These are phyloP conservation scores for Pleurotus giganteus DNA, from an alignment of 768 basidiomycete species.

Conservation along the genomic window DNA sequence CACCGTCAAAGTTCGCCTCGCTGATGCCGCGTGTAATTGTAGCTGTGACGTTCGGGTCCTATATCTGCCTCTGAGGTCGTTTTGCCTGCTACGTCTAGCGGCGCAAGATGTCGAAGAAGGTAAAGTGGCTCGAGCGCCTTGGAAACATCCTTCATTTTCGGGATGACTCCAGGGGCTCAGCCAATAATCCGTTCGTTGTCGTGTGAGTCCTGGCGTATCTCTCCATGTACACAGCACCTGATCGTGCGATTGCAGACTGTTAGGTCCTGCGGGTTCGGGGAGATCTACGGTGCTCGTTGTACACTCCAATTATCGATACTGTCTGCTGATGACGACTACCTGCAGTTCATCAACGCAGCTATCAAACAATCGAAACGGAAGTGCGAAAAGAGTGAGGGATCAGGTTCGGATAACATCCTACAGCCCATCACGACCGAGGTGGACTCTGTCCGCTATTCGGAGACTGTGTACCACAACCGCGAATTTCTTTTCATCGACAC, in stretches of 20 bases:
- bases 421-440: background rate
- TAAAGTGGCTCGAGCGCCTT: no score
- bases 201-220: background rate
- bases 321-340: background rate
- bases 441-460: background rate
- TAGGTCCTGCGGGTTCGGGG: background rate
- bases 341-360: conserved; percentile 2
- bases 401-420: background rate
- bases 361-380: background rate
- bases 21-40: no score
- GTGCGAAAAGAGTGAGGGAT: no score
- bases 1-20: no score
- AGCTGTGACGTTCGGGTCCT: no score
- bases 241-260: background rate
- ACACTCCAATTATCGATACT: background rate
- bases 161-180: no score
- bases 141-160: no score
- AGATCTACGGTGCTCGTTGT: background rate
- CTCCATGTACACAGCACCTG: background rate
- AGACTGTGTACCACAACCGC: background rate
- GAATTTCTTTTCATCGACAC: conserved; percentile 17
- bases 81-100: no score
- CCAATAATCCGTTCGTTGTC: background rate
- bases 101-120: no score
- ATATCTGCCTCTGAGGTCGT: no score